These are phyloP conservation scores for Decorospora gaudefroyi DNA, from an alignment of 2,329 filamentous ascomycete species.

Conservation along the genomic window DNA sequence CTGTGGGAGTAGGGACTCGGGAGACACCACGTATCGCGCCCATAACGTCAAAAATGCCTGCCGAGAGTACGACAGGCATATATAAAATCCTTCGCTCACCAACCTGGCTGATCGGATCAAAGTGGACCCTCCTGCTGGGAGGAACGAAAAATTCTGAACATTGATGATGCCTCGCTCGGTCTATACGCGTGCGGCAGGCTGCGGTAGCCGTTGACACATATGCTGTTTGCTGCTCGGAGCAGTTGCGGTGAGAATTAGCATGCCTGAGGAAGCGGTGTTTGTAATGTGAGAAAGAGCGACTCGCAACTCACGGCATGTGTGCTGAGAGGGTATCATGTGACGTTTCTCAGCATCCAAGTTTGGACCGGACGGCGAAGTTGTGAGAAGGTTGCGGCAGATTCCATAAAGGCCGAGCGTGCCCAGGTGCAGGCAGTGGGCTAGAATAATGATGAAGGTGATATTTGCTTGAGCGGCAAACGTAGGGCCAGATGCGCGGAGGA, in stretches of 20 bases:
- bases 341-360: constrained; percentile 11
- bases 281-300: constrained; percentile 3
- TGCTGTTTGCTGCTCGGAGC: not conserved
- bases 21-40: not conserved
- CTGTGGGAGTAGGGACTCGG: not conserved
- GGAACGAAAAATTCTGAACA: constrained; percentile 6
- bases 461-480: constrained; percentile 3
- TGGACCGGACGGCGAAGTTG: constrained; percentile 6
- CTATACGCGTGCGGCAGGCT: constrained; percentile 6
- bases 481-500: not conserved
- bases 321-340: constrained; percentile 16
- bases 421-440: constrained; percentile 12
- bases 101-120: too few relatives aligned
- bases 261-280: constrained; percentile 3
- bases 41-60: too few relatives aligned
- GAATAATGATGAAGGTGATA: constrained; percentile 10
- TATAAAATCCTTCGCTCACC: too few relatives aligned
- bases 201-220: not conserved
- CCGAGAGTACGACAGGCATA: too few relatives aligned
- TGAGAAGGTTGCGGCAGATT: constrained; percentile 12
- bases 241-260: constrained; percentile 4
- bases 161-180: constrained; percentile 6
- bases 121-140: too few relatives aligned
- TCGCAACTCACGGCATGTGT: not conserved
- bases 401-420: constrained; percentile 18